Evolutionary conservation across 768 basidiomycete species (phyloP), one percentile per base, ranked within the genome.

Genomic region (Auriculariales sp.): DNA sequence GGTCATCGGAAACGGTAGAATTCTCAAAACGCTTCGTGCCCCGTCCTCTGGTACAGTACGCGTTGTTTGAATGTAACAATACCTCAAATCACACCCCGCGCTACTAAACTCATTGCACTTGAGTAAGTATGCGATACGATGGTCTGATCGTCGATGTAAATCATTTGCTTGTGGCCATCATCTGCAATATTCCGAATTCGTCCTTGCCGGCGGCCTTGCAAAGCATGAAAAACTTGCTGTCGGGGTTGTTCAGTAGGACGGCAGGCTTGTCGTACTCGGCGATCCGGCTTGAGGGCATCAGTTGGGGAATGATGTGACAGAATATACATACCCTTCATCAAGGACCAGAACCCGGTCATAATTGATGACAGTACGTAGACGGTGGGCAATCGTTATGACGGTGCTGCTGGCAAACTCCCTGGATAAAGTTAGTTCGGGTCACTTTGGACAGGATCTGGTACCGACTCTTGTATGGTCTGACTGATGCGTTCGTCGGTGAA

Each of bases 401-500:
- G 85, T 91, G 60, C 82, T 86, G 15, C 80, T 72, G 3, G 82
- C 77, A 54, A 89, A 90, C 66, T 83, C 79, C 11, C 81, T 84
- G 57, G 3, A 36, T 24, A 5, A 15, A 11, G 5, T 12, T 32
- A 47, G n/a, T 36, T 11, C 28, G 22, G 17, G 1, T 4, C 14
- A 48, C 36, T 3, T 28, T 25, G 19, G 12, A 22, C 30, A 28
- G 30, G 15, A 3, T 25, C 10, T 28, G 29, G 17, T 15, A 68
- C 79, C 60, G 58, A 88, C 86, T 79, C 77, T 67, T 82, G 66
- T 35, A 88, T 88, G 3, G 84, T 86, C 59, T 82, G 81, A 30
- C 81, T 72, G 56, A 88, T 92, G 3, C 91, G 70, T 58, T 90
- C 87, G 60, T 93, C 89, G 0, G 90, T 91, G 19, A 85, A 85